Evolutionary conservation across 345 rosid genomes (phyloP).

Genomic region (Populus simonii): DNA sequence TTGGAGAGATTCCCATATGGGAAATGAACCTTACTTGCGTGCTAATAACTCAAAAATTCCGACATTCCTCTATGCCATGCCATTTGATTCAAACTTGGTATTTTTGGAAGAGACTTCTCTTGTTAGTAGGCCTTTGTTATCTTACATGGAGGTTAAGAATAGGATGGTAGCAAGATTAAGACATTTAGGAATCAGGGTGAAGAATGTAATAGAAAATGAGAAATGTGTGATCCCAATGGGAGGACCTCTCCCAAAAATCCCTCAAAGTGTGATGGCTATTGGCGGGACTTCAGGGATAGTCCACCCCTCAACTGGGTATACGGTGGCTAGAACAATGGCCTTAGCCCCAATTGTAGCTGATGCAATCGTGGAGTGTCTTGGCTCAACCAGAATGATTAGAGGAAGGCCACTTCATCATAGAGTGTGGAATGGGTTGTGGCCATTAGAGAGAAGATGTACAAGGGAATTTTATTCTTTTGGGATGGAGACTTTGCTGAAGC

Average conservation of each 20-base stretch:
- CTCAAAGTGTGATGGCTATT: slow-evolving; percentile 59
- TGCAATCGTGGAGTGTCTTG: slow-evolving; percentile 59
- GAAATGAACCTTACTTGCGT: slow-evolving; percentile 55
- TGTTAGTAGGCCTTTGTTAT: slow-evolving; percentile 53
- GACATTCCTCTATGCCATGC: slow-evolving; percentile 65
- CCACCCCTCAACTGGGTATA: slow-evolving; percentile 71
- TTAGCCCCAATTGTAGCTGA: slow-evolving; percentile 46
- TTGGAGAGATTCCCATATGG: slow-evolving; percentile 73
- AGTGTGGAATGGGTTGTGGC: slow-evolving; percentile 63
- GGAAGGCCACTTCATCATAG: slow-evolving; percentile 48
- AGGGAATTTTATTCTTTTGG: slow-evolving; percentile 57
- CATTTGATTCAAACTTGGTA: slow-evolving; percentile 46
- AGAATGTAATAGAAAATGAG: slow-evolving; percentile 52
- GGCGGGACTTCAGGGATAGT: slow-evolving; percentile 67
- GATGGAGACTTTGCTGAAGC: slow-evolving; percentile 67
- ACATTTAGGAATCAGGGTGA: slow-evolving; percentile 59
- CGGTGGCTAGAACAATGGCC: slow-evolving; percentile 54
- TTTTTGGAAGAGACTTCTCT: slow-evolving; percentile 65
- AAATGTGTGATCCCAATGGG: slow-evolving; percentile 81
- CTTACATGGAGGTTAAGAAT: slow-evolving; percentile 50
- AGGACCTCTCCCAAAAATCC: slow-evolving; percentile 60
- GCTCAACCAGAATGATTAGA: slow-evolving; percentile 61
- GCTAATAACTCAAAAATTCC: slow-evolving; percentile 39
- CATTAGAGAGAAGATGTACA: slow-evolving; percentile 36
- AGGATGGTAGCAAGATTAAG: slow-evolving; percentile 70